These are phyloP conservation scores for Xylaria sp. DNA, from an alignment of 2,329 filamentous ascomycete genomes.

Conservation along the genomic window DNA sequence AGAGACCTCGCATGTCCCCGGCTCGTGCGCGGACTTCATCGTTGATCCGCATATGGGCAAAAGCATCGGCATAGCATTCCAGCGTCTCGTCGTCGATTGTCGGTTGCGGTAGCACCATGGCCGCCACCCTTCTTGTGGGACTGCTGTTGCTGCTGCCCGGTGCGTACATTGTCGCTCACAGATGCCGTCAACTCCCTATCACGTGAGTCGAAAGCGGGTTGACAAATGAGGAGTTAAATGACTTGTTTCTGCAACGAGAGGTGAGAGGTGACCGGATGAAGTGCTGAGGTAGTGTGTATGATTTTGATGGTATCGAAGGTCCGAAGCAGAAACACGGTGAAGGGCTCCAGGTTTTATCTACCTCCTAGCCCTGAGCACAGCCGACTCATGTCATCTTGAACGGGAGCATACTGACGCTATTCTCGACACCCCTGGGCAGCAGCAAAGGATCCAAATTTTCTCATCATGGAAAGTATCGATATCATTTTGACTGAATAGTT, in stretches of 20 bases:
- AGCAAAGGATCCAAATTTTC: background rate
- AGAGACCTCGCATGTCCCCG: conserved; percentile 19
- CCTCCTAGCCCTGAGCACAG: background rate
- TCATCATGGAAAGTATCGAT: background rate
- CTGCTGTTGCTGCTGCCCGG: conserved; percentile 8
- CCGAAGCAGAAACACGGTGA: background rate
- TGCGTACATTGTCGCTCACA: conserved; percentile 14
- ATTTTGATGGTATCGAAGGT: background rate
- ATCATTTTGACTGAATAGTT: background rate
- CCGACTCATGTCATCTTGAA: background rate
- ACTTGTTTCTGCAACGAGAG: background rate
- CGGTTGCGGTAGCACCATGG: conserved; percentile 2
- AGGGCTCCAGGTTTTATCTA: conserved; percentile 5
- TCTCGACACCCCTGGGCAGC: background rate
- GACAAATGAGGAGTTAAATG: background rate
- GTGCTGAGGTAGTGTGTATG: background rate
- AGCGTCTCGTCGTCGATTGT: conserved; percentile 15
- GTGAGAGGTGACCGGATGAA: background rate
- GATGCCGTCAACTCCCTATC: background rate
- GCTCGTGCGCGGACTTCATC: conserved; percentile 21
- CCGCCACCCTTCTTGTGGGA: background rate
- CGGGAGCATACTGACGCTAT: background rate
- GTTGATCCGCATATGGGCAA: conserved; percentile 18
- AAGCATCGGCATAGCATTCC: conserved; percentile 19
- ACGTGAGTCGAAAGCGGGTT: background rate